A percentile compares a stretch with the other conserved stretches of the same genome.
Conservation (phyloP, 1,284 basidiomycete genomes). For the Ganoderma lingzhi region DNA sequence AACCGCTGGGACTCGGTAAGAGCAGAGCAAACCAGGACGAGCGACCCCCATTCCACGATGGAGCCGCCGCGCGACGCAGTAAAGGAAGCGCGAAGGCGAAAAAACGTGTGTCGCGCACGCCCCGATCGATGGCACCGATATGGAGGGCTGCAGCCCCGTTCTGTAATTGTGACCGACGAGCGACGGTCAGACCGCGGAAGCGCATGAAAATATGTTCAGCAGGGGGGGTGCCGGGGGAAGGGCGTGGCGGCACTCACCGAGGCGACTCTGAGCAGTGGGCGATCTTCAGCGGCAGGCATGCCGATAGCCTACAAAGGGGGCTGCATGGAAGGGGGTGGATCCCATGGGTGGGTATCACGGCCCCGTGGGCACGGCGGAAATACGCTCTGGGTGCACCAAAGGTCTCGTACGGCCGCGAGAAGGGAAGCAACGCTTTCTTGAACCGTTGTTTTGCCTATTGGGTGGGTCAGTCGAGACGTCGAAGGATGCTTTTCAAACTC, state of each 20-base stretch:
- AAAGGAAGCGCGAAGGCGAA: background rate
- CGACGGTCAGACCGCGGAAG: constrained; percentile 16
- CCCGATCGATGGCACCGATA: constrained; percentile 28
- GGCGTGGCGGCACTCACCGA: constrained; percentile 15
- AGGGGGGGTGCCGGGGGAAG: constrained; percentile 1
- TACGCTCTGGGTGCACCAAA: constrained; percentile 1
- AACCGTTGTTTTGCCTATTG: constrained; percentile 9
- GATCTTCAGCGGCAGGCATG: constrained; percentile 11
- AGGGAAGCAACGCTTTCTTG: background rate
- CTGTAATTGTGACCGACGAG: constrained; percentile 15
- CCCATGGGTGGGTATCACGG: background rate
- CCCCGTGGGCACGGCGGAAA: constrained; percentile 11
- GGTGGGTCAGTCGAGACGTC: constrained; percentile 2
- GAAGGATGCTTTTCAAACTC: constrained; percentile 15
- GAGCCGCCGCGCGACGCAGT: background rate
- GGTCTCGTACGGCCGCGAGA: background rate
- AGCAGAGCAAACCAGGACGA: background rate
- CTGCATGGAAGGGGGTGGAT: constrained; percentile 3
- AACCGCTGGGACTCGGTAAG: background rate
- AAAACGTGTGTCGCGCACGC: constrained; percentile 23
- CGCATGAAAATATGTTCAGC: background rate
- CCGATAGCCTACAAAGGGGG: constrained; percentile 15
- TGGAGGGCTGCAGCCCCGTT: constrained; percentile 16
- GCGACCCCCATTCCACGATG: constrained; percentile 7
- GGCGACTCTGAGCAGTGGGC: constrained; percentile 4